Evolutionary conservation across 306 rosid genomes (phyloP), one percentile per base, ranked within the genome.

Genomic region (Cucurbita moschata): DNA sequence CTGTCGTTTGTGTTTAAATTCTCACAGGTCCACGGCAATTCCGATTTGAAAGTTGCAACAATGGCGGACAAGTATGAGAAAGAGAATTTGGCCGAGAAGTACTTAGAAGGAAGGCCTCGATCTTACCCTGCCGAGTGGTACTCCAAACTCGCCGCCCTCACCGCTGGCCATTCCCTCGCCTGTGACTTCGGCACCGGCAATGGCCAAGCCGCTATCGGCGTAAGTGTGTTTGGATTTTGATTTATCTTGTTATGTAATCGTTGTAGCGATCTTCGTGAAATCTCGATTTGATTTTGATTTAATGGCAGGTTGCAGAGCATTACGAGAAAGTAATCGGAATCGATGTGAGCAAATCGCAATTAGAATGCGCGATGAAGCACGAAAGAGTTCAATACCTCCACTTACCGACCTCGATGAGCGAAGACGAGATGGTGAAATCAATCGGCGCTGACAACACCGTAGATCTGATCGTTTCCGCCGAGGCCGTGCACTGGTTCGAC

Each of bases 151-250:
- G 86, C 82, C 11, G 69, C 78, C 65, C 86, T 83, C 77, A 79
- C 83, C 19, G 63, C 83, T 1, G 65, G 51, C 62, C 83, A 70
- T 68, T 37, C 60, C 13, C 55, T 83, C 26, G 86, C 86, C 60
- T 83, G 84, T 78, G 86, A 83, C 44, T 83, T 66, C 26, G 84
- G 84, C 70, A 80, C 84, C 18, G 84, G 82, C 72, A 83, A 75
- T 16, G 84, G 86, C 76, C 84, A 83, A 65, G 84, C 84, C 23
- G 84, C 86, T 80, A 15, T 80, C 42, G 81, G 81, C n/a, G 86
- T 82, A 15, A 73, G 79, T 73, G 79, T 68, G 43, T 16, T 2
- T 8, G 14, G 44, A 18, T 56, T 5, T 7, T 21, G 4, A 37
- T 62, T 4, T 4, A 61, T 37, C 46, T n/a, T 4, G 3, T 10